Evolutionary conservation across 768 basidiomycete genomes (phyloP).

Genomic region (Cantharellus cinnabarinus): DNA sequence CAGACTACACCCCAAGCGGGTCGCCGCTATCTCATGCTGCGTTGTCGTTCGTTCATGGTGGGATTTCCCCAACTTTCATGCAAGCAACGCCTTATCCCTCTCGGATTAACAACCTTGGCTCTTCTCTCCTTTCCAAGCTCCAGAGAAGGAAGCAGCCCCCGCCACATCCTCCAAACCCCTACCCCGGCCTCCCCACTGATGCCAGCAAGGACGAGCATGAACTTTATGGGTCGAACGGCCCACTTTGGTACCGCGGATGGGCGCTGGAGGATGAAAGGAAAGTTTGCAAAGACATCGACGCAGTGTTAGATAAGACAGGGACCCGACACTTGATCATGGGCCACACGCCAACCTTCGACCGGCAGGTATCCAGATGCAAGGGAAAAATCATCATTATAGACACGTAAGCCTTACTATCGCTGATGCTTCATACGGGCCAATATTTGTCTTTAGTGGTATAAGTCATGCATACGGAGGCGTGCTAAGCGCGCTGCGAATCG

Average conservation of each 20-base stretch:
- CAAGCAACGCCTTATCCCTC: constrained; percentile 66
- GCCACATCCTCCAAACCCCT: constrained; percentile 66
- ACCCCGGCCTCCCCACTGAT: constrained; percentile 45
- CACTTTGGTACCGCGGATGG: constrained; percentile 91
- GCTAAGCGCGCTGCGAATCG: constrained; percentile 70
- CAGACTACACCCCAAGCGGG: constrained; percentile 27
- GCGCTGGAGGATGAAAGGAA: constrained; percentile 51
- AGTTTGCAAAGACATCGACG: constrained; percentile 51
- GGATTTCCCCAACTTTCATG: constrained; percentile 55
- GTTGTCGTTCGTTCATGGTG: constrained; percentile 86
- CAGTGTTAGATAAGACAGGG: constrained; percentile 51
- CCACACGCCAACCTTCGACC: constrained; percentile 78
- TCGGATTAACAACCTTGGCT: constrained; percentile 56
- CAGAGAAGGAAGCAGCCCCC: constrained; percentile 39
- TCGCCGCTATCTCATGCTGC: constrained; percentile 51
- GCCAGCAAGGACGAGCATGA: constrained; percentile 45
- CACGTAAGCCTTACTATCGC: constrained; percentile 33
- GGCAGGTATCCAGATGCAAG: constrained; percentile 66
- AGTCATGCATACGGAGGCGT: constrained; percentile 91
- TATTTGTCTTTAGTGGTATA: constrained; percentile 35
- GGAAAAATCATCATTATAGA: constrained; percentile 95
- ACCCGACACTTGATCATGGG: constrained; percentile 88
- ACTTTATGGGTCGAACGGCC: constrained; percentile 60
- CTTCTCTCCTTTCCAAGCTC: constrained; percentile 47
- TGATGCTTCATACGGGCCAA: background rate